Conservation (phyloP, 2,329 filamentous ascomycete species). For the Podosphaera leucotricha region DNA sequence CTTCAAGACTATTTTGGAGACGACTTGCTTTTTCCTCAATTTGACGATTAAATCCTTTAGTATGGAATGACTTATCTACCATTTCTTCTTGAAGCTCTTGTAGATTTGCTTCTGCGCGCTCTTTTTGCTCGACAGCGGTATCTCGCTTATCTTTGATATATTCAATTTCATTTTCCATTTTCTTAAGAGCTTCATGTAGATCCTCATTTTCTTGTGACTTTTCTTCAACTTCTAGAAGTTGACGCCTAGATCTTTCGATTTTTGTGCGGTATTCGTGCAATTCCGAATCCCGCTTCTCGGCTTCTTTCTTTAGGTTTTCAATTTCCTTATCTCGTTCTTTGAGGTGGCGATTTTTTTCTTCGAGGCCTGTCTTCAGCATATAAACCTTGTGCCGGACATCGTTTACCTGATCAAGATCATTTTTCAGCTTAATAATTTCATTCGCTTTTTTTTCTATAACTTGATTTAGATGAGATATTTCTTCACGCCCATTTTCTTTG, state of each 20-base stretch:
- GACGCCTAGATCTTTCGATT: slow-evolving; percentile 29
- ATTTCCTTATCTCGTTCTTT: slow-evolving; percentile 55
- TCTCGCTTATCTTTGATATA: slow-evolving; percentile 30
- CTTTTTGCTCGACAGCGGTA: slow-evolving; percentile 28
- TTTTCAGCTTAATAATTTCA: slow-evolving; percentile 26
- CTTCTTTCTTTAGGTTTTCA: slow-evolving; percentile 35
- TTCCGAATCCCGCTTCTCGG: slow-evolving; percentile 27
- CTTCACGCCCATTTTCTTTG: slow-evolving; percentile 42
- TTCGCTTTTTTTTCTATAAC: slow-evolving; percentile 31
- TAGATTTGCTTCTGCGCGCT: slow-evolving; percentile 33
- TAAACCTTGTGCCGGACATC: slow-evolving; percentile 50
- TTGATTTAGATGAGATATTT: slow-evolving; percentile 33
- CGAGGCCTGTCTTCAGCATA: slow-evolving; percentile 51
- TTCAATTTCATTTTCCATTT: slow-evolving; percentile 31
- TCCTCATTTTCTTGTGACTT: slow-evolving; percentile 23
- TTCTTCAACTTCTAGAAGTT: slow-evolving; percentile 28
- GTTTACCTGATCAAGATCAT: slow-evolving; percentile 33
- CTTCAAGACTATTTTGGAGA: slow-evolving; percentile 41
- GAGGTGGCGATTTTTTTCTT: slow-evolving; percentile 51
- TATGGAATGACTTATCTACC: slow-evolving; percentile 54
- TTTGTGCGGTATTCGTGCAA: slow-evolving; percentile 33
- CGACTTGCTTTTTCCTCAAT: slow-evolving; percentile 46
- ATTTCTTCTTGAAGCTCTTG: slow-evolving; percentile 53
- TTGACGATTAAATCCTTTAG: slow-evolving; percentile 51
- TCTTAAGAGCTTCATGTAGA: slow-evolving; percentile 24